These are phyloP conservation scores for Neofusicoccum cordaticola DNA, from an alignment of 2,329 filamentous ascomycete genomes.

Conservation along the genomic window DNA sequence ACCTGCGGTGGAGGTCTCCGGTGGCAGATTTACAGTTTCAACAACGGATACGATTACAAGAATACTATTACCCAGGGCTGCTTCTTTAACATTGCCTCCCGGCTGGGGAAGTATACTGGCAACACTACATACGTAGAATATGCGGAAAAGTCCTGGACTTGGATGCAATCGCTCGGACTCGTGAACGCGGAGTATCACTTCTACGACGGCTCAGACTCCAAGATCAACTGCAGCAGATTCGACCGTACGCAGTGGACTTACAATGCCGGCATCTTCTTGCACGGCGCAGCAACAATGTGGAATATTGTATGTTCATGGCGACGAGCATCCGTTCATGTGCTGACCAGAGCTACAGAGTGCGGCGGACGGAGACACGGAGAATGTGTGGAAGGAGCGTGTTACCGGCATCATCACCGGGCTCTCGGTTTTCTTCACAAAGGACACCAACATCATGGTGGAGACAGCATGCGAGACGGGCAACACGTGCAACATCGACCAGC, in stretches of 20 bases:
- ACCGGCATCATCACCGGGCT: slow-evolving; percentile 46
- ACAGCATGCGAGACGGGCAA: slow-evolving; percentile 60
- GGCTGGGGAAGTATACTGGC: slow-evolving; percentile 36
- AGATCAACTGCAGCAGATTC: slow-evolving; percentile 49
- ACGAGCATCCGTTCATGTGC: background rate
- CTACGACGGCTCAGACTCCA: slow-evolving; percentile 47
- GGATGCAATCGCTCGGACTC: slow-evolving; percentile 49
- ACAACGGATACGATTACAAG: slow-evolving; percentile 51
- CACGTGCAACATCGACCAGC: slow-evolving; percentile 70
- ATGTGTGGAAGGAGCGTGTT: slow-evolving; percentile 55
- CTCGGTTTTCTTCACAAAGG: slow-evolving; percentile 52
- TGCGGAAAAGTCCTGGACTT: slow-evolving; percentile 44
- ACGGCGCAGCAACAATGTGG: slow-evolving; percentile 62
- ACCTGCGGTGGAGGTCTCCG: slow-evolving; percentile 37
- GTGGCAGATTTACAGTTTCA: slow-evolving; percentile 41
- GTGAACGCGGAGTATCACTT: slow-evolving; percentile 56
- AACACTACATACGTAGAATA: slow-evolving; percentile 62
- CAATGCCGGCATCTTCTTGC: slow-evolving; percentile 63
- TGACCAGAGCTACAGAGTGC: background rate
- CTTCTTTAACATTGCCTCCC: slow-evolving; percentile 50
- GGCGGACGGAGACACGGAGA: slow-evolving; percentile 52
- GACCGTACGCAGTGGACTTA: slow-evolving; percentile 63
- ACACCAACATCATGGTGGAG: slow-evolving; percentile 64
- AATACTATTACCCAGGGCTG: slow-evolving; percentile 54
- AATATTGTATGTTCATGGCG: slow-evolving; percentile 42